Evolutionary conservation across 192 early-diverging fungal genomes (phyloP).

Genomic region (Rhizoclosmatium globosum): DNA sequence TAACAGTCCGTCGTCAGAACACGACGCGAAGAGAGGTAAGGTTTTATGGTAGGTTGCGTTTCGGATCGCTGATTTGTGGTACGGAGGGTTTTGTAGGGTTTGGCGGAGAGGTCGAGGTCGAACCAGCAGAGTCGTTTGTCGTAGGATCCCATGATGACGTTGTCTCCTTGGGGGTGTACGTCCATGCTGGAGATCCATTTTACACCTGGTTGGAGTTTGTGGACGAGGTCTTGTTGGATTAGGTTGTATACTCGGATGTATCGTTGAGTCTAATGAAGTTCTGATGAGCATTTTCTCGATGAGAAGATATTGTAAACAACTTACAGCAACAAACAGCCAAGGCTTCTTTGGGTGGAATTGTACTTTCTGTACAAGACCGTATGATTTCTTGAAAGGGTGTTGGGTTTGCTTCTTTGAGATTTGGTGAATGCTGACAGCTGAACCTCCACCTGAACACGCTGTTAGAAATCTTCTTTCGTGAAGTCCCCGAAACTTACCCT

Average conservation of each 20-base stretch:
- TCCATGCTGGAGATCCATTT: conserved; percentile 98
- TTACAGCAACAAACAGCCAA: conserved; percentile 88
- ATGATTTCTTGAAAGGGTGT: conserved; percentile 89
- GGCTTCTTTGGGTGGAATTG: conserved; percentile 94
- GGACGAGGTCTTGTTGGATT: conserved; percentile 82
- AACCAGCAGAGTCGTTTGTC: conserved; percentile 98
- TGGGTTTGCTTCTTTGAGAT: conserved; percentile 87
- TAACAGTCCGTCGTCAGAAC: conserved; percentile 93
- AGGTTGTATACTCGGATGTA: conserved; percentile 95
- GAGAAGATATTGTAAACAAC: conserved; percentile 29
- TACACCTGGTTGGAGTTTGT: conserved; percentile 83
- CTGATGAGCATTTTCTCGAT: no score
- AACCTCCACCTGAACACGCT: conserved; percentile 49
- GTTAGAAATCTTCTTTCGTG: neutral
- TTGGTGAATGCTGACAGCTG: conserved; percentile 90
- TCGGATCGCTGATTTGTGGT: conserved; percentile 89
- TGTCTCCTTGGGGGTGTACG: conserved; percentile 92
- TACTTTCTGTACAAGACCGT: conserved; percentile 87
- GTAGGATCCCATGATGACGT: conserved; percentile 94
- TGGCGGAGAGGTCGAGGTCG: conserved; percentile 91
- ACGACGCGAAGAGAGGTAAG: conserved; percentile 93
- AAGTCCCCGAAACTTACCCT: conserved; percentile 59
- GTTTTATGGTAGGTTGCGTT: conserved; percentile 85
- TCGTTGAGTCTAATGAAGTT: conserved; percentile 80
- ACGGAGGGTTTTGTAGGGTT: conserved; percentile 92